Evolutionary conservation across 1,284 basidiomycete genomes (phyloP).

Genomic region (Austroboletus rostrupii): DNA sequence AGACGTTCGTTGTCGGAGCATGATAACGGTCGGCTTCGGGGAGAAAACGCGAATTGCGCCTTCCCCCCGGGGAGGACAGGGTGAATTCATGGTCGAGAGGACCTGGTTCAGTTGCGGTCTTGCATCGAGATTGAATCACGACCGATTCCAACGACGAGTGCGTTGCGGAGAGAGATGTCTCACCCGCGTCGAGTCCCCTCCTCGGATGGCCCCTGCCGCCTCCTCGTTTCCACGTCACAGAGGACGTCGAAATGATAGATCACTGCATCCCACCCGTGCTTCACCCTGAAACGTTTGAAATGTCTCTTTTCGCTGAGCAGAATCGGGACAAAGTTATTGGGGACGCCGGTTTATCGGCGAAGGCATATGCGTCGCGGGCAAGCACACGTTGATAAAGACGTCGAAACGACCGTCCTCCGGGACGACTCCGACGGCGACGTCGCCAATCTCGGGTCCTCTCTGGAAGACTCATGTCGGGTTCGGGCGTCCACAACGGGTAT

Average conservation of each 20-base stretch:
- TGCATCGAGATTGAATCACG: too few species aligned
- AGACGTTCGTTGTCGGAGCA: background rate
- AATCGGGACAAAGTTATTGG: slow-evolving; percentile 10
- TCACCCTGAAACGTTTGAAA: slow-evolving; percentile 7
- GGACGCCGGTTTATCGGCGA: slow-evolving; percentile 16
- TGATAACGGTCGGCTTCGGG: background rate
- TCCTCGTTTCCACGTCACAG: slow-evolving; percentile 2
- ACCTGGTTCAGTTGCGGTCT: background rate
- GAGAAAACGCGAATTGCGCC: slow-evolving; percentile 25
- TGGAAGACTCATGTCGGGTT: slow-evolving; percentile 20
- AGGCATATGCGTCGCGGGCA: slow-evolving; percentile 16
- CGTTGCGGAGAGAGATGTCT: too few species aligned
- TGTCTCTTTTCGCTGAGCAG: slow-evolving; percentile 5
- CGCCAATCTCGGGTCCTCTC: slow-evolving; percentile 21
- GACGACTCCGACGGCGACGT: slow-evolving; percentile 25
- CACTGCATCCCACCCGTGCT: slow-evolving; percentile 16
- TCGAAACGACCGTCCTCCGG: slow-evolving; percentile 29
- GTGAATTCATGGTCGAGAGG: slow-evolving; percentile 11
- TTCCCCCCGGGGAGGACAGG: slow-evolving; percentile 12
- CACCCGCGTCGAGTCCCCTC: background rate
- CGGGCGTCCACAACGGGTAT: slow-evolving; percentile 27
- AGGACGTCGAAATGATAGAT: slow-evolving; percentile 13
- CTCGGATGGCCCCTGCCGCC: background rate
- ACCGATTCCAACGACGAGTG: too few species aligned
- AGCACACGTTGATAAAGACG: slow-evolving; percentile 32